Evolutionary conservation across 441 rosid species (phyloP).

Genomic region (Brassica balearica): DNA sequence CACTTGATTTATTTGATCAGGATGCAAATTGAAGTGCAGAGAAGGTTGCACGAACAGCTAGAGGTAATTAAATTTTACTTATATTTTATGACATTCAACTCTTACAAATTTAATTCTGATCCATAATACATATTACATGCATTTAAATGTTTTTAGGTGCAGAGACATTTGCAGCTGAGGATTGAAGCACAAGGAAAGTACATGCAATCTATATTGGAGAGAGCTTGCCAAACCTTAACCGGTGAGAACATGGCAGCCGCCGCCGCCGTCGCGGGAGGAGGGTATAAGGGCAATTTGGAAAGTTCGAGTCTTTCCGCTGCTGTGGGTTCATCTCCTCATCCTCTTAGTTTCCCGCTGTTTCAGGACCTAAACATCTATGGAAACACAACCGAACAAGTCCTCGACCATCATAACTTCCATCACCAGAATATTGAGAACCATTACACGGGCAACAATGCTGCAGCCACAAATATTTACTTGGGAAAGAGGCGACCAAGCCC

Average conservation of each 20-base stretch:
- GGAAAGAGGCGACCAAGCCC: slow-evolving; percentile 75
- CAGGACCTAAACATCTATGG: slow-evolving; percentile 95
- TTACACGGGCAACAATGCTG: slow-evolving; percentile 50
- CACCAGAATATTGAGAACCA: slow-evolving; percentile 66
- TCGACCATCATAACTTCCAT: slow-evolving; percentile 45
- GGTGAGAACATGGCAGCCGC: slow-evolving; percentile 68
- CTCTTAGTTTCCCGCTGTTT: slow-evolving; percentile 72
- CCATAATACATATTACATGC: slow-evolving; percentile 2
- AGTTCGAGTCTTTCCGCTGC: slow-evolving; percentile 53
- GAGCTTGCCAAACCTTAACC: slow-evolving; percentile 92
- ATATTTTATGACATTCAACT: slow-evolving; percentile 2
- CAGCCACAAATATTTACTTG: slow-evolving; percentile 51
- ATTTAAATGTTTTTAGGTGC: slow-evolving; percentile 60
- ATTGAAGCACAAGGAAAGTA: slow-evolving; percentile 99
- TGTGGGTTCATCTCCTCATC: slow-evolving; percentile 41
- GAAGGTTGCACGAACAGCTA: slow-evolving; percentile 95
- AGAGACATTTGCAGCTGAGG: slow-evolving; percentile 92
- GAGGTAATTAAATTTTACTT: slow-evolving; percentile 57
- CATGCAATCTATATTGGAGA: slow-evolving; percentile 95
- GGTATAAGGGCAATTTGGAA: slow-evolving; percentile 52
- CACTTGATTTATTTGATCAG: slow-evolving; percentile 65
- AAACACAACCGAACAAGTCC: slow-evolving; percentile 46
- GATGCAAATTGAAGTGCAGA: slow-evolving; percentile 99
- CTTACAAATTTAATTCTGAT: not conserved
- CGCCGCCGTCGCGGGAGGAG: slow-evolving; percentile 31